Evolutionary conservation across 768 basidiomycete genomes (phyloP), one percentile per base, ranked within the genome.

Genomic region (Lactarius vividus): DNA sequence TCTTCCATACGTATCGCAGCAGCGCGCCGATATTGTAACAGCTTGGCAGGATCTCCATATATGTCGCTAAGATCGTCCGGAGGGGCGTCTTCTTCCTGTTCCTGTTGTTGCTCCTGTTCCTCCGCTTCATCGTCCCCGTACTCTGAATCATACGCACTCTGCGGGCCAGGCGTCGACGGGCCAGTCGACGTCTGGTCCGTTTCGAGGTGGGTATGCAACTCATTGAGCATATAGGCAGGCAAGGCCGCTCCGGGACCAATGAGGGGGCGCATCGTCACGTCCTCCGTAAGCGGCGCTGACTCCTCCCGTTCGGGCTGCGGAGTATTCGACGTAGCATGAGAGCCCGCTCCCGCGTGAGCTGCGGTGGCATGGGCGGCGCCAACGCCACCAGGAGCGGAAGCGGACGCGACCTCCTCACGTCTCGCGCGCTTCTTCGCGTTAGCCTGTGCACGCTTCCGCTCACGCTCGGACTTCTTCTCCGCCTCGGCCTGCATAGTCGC

Each of bases 401-500:
- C 52, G 1, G 40, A 61, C 2, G 29, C 44, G 23, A 40, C 74
- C 69, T 69, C 64, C 65, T 57, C 65, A 57, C 63, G 80, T 78
- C 72, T 83, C 82, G 81, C 79, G 3, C 79, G 78, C 69, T 81
- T 86, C 70, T 82, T 79, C 46, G 83, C 82, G 63, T 83, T 82
- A 2, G 79, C 81, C 66, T 85, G 83, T 60, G 80, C 76, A 31
- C 81, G 82, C 70, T 82, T 84, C 64, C 68, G 70, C 78, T 80
- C 63, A 78, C 79, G 69, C 77, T 80, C 72, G 81, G 80, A 10
- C 78, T 80, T 81, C 4, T 87, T 86, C 69, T 88, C 86, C 29
- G 82, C 81, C 72, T 95, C 96, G 67, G 96, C 94, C 35, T 79
- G 75, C n/a, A 80, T 84, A 70, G 95, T 93, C 59, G 52, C 64